phyloP scores from a whole-genome alignment of 768 basidiomycete genomes.

The Rhodotorula graminis region DNA sequence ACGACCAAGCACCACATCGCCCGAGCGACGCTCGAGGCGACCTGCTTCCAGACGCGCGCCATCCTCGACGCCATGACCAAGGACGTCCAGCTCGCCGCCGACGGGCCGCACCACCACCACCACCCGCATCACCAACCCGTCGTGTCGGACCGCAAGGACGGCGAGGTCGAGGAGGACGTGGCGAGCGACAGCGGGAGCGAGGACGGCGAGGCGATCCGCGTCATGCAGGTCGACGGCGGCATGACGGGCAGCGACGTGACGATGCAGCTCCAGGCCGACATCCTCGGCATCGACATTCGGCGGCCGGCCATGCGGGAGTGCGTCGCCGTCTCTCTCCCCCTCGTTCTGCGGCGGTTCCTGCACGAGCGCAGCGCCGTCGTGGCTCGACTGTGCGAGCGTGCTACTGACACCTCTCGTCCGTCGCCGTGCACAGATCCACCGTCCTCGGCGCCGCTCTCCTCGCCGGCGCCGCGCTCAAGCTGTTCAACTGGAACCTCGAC shows the following conservation, averaged over 20 bases:
- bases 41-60: conserved; percentile 90
- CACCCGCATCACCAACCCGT: too few species aligned
- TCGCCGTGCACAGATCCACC: conserved; percentile 62
- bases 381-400: too few species aligned
- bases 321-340: conserved; percentile 45
- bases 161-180: conserved; percentile 50
- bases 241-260: conserved; percentile 91
- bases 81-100: conserved; percentile 58
- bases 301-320: conserved; percentile 96
- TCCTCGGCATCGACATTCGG: conserved; percentile 85
- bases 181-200: too few species aligned
- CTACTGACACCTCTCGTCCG: too few species aligned
- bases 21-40: conserved; percentile 91
- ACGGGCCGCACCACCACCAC: neutral
- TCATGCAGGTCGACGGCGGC: conserved; percentile 94
- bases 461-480: conserved; percentile 76
- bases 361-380: neutral
- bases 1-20: conserved; percentile 80
- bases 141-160: conserved; percentile 67
- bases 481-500: conserved; percentile 87
- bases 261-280: conserved; percentile 78
- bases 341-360: neutral
- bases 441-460: conserved; percentile 91
- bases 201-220: conserved; percentile 59
- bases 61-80: conserved; percentile 92